Evolutionary conservation across 2,329 filamentous ascomycete genomes (phyloP), one percentile per base, ranked within the genome.

Genomic region (Stromatinia cepivora): DNA sequence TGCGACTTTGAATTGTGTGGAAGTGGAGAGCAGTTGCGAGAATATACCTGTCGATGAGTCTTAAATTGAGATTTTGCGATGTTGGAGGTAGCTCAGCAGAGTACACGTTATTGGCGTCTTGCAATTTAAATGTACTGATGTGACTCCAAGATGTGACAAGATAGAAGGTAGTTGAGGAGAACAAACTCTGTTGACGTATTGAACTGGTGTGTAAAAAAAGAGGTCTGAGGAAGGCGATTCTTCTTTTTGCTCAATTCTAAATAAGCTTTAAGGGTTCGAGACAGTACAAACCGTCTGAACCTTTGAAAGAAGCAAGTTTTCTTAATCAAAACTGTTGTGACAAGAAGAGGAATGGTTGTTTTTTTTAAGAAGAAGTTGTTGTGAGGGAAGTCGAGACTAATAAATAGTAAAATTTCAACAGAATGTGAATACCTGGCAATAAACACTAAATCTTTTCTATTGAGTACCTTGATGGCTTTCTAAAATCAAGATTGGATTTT

Each of bases 401-500:
- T 22, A 59, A 57, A 22, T 45, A 22, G 13, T 28, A 17, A 45
- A 22, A 5, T 28, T 59, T 45, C 10, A 25, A 45, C 15, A 4
- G 56, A 25, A 42, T 25, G 7, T 25, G 4, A n/a, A 45, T 45
- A 25, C 34, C 34, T 34, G 7, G 34, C 34, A 34, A 34, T 34
- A 34, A 34, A 8, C n/a, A 54, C 36, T 45, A 4, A 36, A 11
- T 10, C 53, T 15, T 36, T 22, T 22, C 20, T 13, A 20, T n/a
- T 56, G 53, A 22, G 53, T 7, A 56, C 53, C 31, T 34, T 36
- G 53, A n/a, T 10, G 53, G 53, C 31, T 31, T n/a, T 10, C 13
- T n/a, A 2, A 0, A 3, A n/a, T 6, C 0, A 13, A 8, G 34
- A 9, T 31, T n/a, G 4, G 15, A 10, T 4, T 54, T 54, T 1